Evolutionary conservation across 805 yeast genomes (phyloP), one percentile per base, ranked within the genome.

Genomic region (Pichia paraexigua): DNA sequence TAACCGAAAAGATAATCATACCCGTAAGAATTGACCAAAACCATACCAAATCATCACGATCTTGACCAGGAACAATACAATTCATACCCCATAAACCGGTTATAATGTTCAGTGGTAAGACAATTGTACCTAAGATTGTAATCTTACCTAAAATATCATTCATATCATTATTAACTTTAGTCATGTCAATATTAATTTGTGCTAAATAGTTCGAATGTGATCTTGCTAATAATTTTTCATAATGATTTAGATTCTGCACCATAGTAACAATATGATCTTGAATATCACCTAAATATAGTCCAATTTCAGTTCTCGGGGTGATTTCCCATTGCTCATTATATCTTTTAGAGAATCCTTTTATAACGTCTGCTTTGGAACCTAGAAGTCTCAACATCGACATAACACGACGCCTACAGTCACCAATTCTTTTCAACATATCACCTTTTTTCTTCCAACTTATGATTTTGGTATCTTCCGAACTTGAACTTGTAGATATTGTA

Each of bases 61-160:
- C 78, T 65, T 92, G 98, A 0, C 99, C 99, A 0, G 99, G 99
- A 37, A 94, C 99, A 12, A 88, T 61, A 58, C 94, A 95, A 70
- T 94, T 94, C 99, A 94, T 94, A 51, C 99, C 99, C 98, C 98
- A 94, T 45, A 94, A 71, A 21, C 99, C 99, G 0, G 99, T 94
- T 22, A 94, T 85, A 50, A 94, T 88, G 64, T 94, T 94, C 79
- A 94, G 80, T 4, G 99, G 99, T 53, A 94, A 72, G 21, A 94
- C 97, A 51, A 94, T 88, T 0, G 98, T 89, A 77, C 98, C 99
- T 56, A 92, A 70, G 42, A 91, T 84, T 3, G 98, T 88, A 51
- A 92, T 88, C 65, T 91, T 89, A 12, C 97, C 96, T 62, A 92
- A 76, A 2, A 91, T 96, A 65, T 94, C 98, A 66, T 94, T 94